Base-by-base conservation (phyloP, 495 filamentous ascomycete genomes). In the Podospora conica region DNA sequence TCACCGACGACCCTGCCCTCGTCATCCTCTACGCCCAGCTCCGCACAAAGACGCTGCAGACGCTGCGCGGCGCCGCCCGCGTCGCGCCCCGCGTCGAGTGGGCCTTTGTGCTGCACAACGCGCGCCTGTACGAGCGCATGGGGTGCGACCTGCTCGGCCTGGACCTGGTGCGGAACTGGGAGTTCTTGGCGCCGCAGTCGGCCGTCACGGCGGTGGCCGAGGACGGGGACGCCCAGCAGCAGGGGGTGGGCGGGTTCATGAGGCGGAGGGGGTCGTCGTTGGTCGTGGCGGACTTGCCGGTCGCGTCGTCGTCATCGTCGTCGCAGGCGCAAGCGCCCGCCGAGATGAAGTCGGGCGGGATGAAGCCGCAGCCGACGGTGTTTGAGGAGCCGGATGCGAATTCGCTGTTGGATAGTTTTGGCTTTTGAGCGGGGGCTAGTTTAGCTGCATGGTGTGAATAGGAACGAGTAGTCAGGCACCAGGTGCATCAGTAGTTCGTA, bases 121-220 rank as follows among this genome's bases (percentile, higher is more conserved):
- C 94, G 10, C 82, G 90, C 29, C 80, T 97, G 5, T 96, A 98
- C 70, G 88, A 91, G 73, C 87, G 96, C 0, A 98, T 98, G 96
- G 95, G 95, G 12, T 96, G 95, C 70, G 94, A 96, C 73, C 71
- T 97, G n/a, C 85, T 97, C 2, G 95, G 96, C 11, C 79, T 98
- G 11, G 92, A 96, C 69, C 75, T 94, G 12, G 90, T 93, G 8
- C 85, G 89, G 7, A 92, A 90, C 71, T 97, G 93, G 93, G 89
- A 93, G 70, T 96, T 96, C 78, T 80, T 96, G 56, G 78, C 78
- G 8, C 82, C 81, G 8, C 70, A n/a, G n/a, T n/a, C n/a, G n/a
- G n/a, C 85, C 1, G 73, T 75, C 55, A 15, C 60, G 65, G 23
- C 66, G 60, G 65, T 76, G 64, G 59, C 80, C 69, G 70, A 76